A percentile compares a stretch with the other conserved stretches of the same genome.
Evolutionary conservation across 306 rosid genomes (phyloP).

Genomic region (Acmispon strigosus): DNA sequence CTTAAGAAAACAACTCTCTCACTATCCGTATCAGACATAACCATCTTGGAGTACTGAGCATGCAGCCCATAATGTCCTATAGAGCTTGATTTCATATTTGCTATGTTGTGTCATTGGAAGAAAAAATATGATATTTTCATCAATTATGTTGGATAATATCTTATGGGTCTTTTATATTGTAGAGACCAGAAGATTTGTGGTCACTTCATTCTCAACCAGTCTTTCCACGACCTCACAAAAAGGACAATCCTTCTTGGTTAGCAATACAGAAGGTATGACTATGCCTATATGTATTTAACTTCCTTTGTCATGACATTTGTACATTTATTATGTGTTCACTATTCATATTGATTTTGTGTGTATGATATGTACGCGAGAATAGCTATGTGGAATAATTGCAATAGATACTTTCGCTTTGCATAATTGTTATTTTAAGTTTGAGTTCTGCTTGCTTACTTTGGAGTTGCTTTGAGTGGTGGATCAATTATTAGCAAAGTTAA

Average conservation of each 20-base stretch:
- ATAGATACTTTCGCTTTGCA: neutral
- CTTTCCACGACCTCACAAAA: constrained; percentile 80
- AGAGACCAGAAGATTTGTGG: constrained; percentile 97
- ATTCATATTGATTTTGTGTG: neutral
- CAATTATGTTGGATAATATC: neutral
- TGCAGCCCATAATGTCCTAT: neutral
- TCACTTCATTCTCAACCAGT: constrained; percentile 77
- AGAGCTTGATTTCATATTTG: neutral
- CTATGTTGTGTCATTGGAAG: neutral
- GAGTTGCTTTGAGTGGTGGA: neutral
- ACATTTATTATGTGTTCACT: neutral
- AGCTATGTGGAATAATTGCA: neutral
- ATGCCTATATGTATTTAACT: constrained; percentile 7
- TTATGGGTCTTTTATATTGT: constrained; percentile 18
- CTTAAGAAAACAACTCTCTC: too few relatives aligned
- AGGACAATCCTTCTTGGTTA: constrained; percentile 69
- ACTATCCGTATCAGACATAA: too few relatives aligned
- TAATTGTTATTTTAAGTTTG: neutral
- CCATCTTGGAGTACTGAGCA: too few relatives aligned
- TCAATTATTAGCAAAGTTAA: too few relatives aligned
- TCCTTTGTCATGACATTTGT: constrained; percentile 4
- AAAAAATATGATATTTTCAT: neutral
- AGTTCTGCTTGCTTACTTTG: neutral
- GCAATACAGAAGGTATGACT: constrained; percentile 72
- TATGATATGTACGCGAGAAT: neutral